Evolutionary conservation across 345 rosid species (phyloP), one percentile per base, ranked within the genome.

Genomic region (Cardiospermum halicacabum): DNA sequence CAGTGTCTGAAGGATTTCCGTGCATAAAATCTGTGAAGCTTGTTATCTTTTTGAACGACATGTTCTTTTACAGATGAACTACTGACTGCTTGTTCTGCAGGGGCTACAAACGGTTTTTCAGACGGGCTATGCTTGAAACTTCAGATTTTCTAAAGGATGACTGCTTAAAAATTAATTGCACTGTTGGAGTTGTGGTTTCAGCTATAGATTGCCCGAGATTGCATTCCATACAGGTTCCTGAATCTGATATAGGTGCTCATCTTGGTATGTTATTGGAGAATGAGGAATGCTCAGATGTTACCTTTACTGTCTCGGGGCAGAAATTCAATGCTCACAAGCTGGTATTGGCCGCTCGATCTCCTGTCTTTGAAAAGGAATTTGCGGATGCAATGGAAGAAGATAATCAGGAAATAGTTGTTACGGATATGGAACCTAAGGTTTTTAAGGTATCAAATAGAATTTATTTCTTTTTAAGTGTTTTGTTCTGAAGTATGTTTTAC

Each of bases 91-190:
- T 30, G 16, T 72, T 45, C 71, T 13, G 7, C 72, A 90, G 98
- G 98, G 98, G 98, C 4, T 89, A 92, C 79, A 92, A 92, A 80
- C 96, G 97, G 1, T 92, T 92, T 61, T 88, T 85, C 55, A 78
- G 93, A 72, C 78, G 97, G 72, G 73, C 82, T 19, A 62, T 85
- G 84, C 80, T 89, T 28, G 97, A 93, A 77, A 48, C 90, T 5
- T 93, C 97, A 1, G 96, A 93, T 68, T 88, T 83, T 62, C 89
- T 93, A 0, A 88, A 89, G 75, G 89, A 92, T 69, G 98, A 92
- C 72, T 92, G 97, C 78, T 65, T 90, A 78, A 90, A 80, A 72
- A 86, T 93, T 37, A 84, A 86, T 60, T 93, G 98, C 74, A 90
- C 97, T 0, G 97, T 88, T 26, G 98, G 98, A 42, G 97, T 93